phyloP scores from a whole-genome alignment of 805 yeast species.

The Nakazawaea ernobii region DNA sequence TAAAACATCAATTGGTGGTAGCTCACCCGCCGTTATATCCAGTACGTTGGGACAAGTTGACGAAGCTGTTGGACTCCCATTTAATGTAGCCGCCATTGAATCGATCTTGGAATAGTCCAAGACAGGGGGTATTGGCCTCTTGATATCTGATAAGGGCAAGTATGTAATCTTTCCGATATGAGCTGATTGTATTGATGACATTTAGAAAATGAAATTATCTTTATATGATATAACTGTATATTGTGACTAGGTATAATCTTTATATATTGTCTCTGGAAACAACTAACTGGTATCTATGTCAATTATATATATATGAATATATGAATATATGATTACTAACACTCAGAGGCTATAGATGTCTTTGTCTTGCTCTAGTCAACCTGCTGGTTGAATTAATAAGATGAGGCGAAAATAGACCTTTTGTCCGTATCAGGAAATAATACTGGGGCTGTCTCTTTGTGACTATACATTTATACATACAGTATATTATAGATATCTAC shows the following conservation, averaged over 20 bases:
- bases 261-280: neutral
- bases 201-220: slow-evolving; percentile 22
- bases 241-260: too few species aligned
- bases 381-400: neutral
- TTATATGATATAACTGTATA: too few species aligned
- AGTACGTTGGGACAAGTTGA: slow-evolving; percentile 44
- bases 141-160: slow-evolving; percentile 62
- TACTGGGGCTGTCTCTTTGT: neutral
- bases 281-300: too few species aligned
- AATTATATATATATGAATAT: neutral
- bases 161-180: slow-evolving; percentile 44
- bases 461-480: neutral
- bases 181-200: slow-evolving; percentile 65
- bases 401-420: neutral
- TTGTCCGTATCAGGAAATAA: neutral
- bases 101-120: slow-evolving; percentile 69
- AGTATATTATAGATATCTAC: too few species aligned
- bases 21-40: slow-evolving; percentile 50
- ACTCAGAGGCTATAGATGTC: too few species aligned
- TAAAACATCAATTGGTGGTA: slow-evolving; percentile 81
- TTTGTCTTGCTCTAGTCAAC: neutral
- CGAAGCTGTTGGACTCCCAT: slow-evolving; percentile 60
- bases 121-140: slow-evolving; percentile 83
- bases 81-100: slow-evolving; percentile 69
- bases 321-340: too few species aligned